phyloP scores from a whole-genome alignment of 805 yeast species.

The Spathaspora hagerdaliae region DNA sequence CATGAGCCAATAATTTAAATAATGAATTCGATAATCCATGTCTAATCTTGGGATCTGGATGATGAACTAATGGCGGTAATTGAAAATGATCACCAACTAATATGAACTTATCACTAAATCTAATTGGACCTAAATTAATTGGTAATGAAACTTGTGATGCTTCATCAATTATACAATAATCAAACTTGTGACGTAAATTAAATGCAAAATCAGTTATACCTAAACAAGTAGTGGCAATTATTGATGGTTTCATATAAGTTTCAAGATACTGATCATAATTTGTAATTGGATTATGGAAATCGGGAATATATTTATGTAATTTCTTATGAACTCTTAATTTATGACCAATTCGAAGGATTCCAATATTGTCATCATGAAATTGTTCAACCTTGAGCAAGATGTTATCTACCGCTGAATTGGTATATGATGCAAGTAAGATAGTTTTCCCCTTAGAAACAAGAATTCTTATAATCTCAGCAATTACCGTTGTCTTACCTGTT shows the following conservation, averaged over 20 bases:
- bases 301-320: slow-evolving; percentile 50
- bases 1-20: slow-evolving; percentile 69
- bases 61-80: slow-evolving; percentile 79
- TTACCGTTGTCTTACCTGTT: slow-evolving; percentile 71
- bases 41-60: slow-evolving; percentile 57
- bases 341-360: slow-evolving; percentile 66
- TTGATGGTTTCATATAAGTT: slow-evolving; percentile 52
- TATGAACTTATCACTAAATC: slow-evolving; percentile 73
- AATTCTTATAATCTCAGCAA: slow-evolving; percentile 65
- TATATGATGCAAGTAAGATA: slow-evolving; percentile 78
- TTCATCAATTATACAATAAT: slow-evolving; percentile 92
- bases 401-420: slow-evolving; percentile 96
- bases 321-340: slow-evolving; percentile 57
- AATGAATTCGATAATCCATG: slow-evolving; percentile 68
- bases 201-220: slow-evolving; percentile 68
- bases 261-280: slow-evolving; percentile 44
- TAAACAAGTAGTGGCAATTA: slow-evolving; percentile 87
- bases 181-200: slow-evolving; percentile 55
- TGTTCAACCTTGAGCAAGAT: slow-evolving; percentile 56
- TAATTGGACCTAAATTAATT: slow-evolving; percentile 80
- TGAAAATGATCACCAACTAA: slow-evolving; percentile 97
- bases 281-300: slow-evolving; percentile 23
- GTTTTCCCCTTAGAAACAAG: slow-evolving; percentile 59
- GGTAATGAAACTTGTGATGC: slow-evolving; percentile 96
- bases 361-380: slow-evolving; percentile 33